Conservation (phyloP, 108 stramenopile species). For the Pseudonitzschia multiseries region DNA sequence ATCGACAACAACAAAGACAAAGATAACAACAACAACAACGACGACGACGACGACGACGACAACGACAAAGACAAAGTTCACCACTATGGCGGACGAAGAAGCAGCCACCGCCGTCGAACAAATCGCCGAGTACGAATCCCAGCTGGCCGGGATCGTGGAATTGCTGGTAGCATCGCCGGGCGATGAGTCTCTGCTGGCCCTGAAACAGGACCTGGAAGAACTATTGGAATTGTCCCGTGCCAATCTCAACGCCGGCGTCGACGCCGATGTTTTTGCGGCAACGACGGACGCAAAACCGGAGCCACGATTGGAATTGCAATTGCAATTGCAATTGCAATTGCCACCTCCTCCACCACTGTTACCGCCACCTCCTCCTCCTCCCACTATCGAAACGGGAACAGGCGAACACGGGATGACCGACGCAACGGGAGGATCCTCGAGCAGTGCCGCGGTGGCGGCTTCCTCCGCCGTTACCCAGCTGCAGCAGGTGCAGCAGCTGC, state of each 20-base stretch:
- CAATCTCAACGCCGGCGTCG: neutral
- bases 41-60: no score
- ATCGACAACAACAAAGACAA: no score
- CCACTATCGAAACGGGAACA: slow-evolving; percentile 2
- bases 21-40: no score
- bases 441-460: no score
- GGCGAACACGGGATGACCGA: no score
- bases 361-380: slow-evolving; percentile 12
- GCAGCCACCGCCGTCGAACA: slow-evolving; percentile 29
- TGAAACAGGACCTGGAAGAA: slow-evolving; percentile 75
- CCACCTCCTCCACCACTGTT: slow-evolving; percentile 18
- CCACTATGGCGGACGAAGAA: slow-evolving; percentile 25
- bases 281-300: no score
- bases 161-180: slow-evolving; percentile 56
- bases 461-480: no score
- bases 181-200: slow-evolving; percentile 62
- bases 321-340: neutral
- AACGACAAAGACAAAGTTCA: no score
- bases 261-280: no score
- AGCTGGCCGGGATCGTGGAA: slow-evolving; percentile 65
- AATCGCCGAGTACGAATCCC: slow-evolving; percentile 53
- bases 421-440: neutral
- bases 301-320: no score
- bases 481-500: no score
- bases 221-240: slow-evolving; percentile 50